Evolutionary conservation across 306 rosid species (phyloP).

Genomic region (Cucurbita pepo): DNA sequence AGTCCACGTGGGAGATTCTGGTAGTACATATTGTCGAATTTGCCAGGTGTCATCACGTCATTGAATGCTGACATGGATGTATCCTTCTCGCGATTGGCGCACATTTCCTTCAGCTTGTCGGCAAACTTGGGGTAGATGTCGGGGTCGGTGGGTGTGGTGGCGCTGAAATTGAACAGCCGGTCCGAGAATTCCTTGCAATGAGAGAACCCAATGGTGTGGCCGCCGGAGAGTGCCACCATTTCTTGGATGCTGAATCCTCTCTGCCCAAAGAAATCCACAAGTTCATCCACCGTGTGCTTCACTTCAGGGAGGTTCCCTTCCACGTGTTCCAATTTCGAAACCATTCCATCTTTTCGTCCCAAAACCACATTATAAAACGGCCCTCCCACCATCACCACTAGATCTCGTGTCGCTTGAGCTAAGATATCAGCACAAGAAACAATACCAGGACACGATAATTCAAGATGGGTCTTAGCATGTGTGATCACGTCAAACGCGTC

Average conservation of each 20-base stretch:
- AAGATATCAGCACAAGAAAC: conserved; percentile 1
- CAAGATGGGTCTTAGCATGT: not conserved
- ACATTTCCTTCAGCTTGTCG: not conserved
- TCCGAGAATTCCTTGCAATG: conserved; percentile 2
- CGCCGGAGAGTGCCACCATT: not conserved
- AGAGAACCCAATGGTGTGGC: conserved; percentile 6
- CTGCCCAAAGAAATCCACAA: not conserved
- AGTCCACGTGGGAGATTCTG: not conserved
- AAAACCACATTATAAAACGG: not conserved
- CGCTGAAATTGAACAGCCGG: not conserved
- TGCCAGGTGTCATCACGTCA: conserved; percentile 8
- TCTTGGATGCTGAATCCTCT: conserved; percentile 1
- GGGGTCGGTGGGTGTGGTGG: not conserved
- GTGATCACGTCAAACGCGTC: not conserved
- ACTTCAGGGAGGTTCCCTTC: not conserved
- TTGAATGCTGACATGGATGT: not conserved
- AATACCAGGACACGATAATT: not conserved
- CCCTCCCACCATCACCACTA: conserved; percentile 1
- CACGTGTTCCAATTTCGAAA: not conserved
- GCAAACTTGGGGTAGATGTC: conserved; percentile 1
- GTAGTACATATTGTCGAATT: conserved; percentile 2
- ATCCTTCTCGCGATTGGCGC: not conserved
- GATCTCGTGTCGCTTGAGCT: conserved; percentile 3
- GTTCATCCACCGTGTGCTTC: not conserved
- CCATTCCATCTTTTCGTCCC: not conserved